These are phyloP conservation scores for Malassezia obtusa DNA, from an alignment of 1,284 basidiomycete species.

Conservation along the genomic window DNA sequence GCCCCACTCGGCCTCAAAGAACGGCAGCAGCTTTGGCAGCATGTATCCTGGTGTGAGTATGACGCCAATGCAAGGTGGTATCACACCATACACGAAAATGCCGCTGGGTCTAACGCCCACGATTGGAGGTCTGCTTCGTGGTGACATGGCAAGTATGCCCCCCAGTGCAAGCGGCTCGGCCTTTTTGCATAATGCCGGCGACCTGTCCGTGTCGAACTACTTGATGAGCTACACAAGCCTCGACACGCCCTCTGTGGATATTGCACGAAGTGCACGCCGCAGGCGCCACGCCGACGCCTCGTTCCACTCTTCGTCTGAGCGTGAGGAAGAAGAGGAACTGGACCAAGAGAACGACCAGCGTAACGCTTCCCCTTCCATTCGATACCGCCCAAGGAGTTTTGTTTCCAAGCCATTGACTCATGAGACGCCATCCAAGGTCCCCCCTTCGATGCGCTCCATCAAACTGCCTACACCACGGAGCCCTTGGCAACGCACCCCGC, in stretches of 20 bases:
- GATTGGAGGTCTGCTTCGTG: conserved; percentile 21
- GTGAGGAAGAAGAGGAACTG: conserved; percentile 16
- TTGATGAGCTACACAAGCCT: conserved; percentile 18
- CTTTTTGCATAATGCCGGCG: conserved; percentile 19
- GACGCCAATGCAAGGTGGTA: conserved; percentile 19
- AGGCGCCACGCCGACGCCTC: conserved; percentile 11
- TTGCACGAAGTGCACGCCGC: conserved; percentile 8
- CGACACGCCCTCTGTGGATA: conserved; percentile 21
- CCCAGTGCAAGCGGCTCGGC: conserved; percentile 3
- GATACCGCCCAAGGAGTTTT: conserved; percentile 2
- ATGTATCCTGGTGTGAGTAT: conserved; percentile 4
- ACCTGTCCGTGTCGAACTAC: conserved; percentile 18
- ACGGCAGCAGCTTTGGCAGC: neutral
- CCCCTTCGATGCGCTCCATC: conserved; percentile 2
- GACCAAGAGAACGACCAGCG: conserved; percentile 10
- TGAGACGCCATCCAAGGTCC: conserved; percentile 11
- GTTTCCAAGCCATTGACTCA: conserved; percentile 5
- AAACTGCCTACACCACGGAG: conserved; percentile 2
- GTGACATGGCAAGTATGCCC: neutral
- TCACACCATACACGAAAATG: conserved; percentile 19
- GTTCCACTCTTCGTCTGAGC: conserved; percentile 14
- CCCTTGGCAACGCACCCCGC: conserved; percentile 5
- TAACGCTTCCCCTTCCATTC: conserved; percentile 12
- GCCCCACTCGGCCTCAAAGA: conserved; percentile 30
- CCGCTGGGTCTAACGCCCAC: conserved; percentile 30